Base-by-base conservation (phyloP, 371 early-diverging fungal genomes). In the Mucor lusitanicus region DNA sequence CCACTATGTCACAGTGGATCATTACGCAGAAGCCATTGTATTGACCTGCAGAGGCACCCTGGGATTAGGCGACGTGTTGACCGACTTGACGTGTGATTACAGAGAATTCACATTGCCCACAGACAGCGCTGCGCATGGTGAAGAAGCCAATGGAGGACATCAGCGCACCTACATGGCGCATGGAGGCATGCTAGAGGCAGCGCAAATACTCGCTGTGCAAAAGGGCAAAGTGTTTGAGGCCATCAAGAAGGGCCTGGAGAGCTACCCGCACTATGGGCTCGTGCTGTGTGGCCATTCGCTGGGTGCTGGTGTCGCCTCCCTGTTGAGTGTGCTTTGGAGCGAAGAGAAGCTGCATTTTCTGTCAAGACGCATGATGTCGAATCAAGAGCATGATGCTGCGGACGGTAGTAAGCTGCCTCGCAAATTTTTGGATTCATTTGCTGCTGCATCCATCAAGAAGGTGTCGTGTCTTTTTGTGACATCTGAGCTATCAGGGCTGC, bases 31-130 rank as follows among this genome's bases (percentile, higher is more conserved):
- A 46, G 81, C 91, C 1, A 85, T 97, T 12, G 94, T 96, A 0
- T 64, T 97, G 15, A 93, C 96, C 0, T 91, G 94, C 60, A 91
- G 97, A 1, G 97, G 97, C 8, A 97, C 97, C 1, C 82, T 96
- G 9, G 95, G 95, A 0, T 76, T 96, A 58, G 89, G 90, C 4
- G 97, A 97, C 67, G 76, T 94, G 17, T 73, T 97, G 60, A 92
- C 95, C 8, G 96, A 97, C 75, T 82, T 96, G 56, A 90, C 92
- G 11, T 94, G 94, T 64, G 87, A 87, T 37, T 95, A 94, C 75
- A 82, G 85, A 53, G 81, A 88, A n/a, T 77, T 95, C 46, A 65
- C 69, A 0, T 70, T 93, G 37, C 79, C 80, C 0, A 69, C 74
- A 2, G 80, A 76, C 21, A 37, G 60, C 3, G 17, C 60, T 15